These are phyloP conservation scores for Myxozyma vanderwaltii DNA, from an alignment of 805 yeast genomes.

Conservation along the genomic window DNA sequence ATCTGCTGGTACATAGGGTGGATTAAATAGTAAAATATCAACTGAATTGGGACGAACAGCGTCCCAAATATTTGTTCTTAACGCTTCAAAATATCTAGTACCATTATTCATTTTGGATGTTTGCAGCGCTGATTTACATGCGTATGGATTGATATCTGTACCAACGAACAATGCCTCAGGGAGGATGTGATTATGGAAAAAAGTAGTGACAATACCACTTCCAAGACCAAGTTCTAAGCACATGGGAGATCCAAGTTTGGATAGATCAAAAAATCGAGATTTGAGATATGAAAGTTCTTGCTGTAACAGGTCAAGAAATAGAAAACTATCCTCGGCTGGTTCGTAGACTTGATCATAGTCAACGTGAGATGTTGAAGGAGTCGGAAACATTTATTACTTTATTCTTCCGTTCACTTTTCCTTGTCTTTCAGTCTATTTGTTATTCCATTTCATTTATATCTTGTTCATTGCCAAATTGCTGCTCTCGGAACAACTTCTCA, in stretches of 20 bases:
- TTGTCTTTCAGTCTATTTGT: too few species aligned
- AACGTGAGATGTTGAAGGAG: slow-evolving; percentile 62
- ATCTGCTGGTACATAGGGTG: slow-evolving; percentile 95
- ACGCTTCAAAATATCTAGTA: slow-evolving; percentile 46
- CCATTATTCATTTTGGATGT: slow-evolving; percentile 47
- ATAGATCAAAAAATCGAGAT: slow-evolving; percentile 4
- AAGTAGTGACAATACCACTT: slow-evolving; percentile 84
- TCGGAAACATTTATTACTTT: slow-evolving; percentile 62
- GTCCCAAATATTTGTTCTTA: slow-evolving; percentile 62
- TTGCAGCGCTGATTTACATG: slow-evolving; percentile 56
- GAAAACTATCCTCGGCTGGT: slow-evolving; percentile 91
- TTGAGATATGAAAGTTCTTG: slow-evolving; percentile 49
- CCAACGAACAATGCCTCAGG: slow-evolving; percentile 60
- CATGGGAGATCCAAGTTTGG: slow-evolving; percentile 46
- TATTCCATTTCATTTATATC: too few species aligned
- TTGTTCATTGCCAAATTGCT: too few species aligned
- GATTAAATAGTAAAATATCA: slow-evolving; percentile 84
- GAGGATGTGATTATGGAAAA: slow-evolving; percentile 61
- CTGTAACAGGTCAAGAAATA: slow-evolving; percentile 80
- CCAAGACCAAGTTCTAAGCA: slow-evolving; percentile 90
- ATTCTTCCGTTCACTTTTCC: neutral
- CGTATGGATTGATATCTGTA: slow-evolving; percentile 80
- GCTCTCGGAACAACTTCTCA: too few species aligned
- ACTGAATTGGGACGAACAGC: slow-evolving; percentile 52
- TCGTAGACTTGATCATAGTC: slow-evolving; percentile 82